These are phyloP conservation scores for Acer yangbiense DNA, from an alignment of 345 rosid genomes.

Conservation along the genomic window DNA sequence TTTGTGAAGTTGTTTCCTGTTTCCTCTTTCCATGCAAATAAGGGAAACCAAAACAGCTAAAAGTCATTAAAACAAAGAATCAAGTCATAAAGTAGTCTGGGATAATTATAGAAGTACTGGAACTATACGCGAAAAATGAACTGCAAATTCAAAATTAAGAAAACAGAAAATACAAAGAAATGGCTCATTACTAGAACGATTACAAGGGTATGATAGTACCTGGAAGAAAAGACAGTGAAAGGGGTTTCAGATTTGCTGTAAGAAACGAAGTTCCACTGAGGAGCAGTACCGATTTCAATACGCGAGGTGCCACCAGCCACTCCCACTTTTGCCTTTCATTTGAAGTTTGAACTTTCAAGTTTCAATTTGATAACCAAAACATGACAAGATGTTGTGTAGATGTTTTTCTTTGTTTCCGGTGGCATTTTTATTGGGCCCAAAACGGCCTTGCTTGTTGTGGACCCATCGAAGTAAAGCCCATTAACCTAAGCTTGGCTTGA, in stretches of 20 bases:
- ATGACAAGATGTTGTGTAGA: too few species aligned
- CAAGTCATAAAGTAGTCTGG: background rate
- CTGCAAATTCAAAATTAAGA: background rate
- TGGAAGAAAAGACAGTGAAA: background rate
- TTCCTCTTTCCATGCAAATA: background rate
- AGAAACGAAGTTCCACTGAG: background rate
- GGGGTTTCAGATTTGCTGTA: background rate
- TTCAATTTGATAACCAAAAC: slow-evolving; percentile 4
- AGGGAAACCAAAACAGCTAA: background rate
- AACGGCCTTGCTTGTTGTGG: too few species aligned
- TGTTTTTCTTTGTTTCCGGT: background rate
- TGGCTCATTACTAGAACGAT: background rate
- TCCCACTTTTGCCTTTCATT: background rate
- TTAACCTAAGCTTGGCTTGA: too few species aligned
- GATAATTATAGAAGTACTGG: background rate
- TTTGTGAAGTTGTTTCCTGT: background rate
- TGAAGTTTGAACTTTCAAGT: slow-evolving; percentile 11
- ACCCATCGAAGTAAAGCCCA: too few species aligned
- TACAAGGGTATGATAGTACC: background rate
- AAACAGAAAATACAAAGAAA: background rate
- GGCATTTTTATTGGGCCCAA: background rate
- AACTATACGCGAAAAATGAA: background rate
- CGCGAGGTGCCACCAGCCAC: background rate
- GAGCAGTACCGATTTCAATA: background rate
- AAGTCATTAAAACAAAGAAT: background rate